Evolutionary conservation across 306 rosid species (phyloP), one percentile per base, ranked within the genome.

Genomic region (Quercus bicolor): DNA sequence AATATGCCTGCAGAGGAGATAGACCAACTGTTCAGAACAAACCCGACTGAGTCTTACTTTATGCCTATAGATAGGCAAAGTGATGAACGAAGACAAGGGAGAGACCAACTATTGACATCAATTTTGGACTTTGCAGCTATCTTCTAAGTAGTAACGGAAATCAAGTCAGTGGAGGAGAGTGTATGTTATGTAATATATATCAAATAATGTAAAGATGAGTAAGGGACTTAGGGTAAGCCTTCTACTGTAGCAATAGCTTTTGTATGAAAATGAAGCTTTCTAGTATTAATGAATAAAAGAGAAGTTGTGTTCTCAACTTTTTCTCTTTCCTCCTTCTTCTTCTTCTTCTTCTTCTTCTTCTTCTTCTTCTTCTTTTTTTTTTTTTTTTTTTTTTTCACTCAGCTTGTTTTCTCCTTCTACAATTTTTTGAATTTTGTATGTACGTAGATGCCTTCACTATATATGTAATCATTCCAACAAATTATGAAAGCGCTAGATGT

Each of bases 11-110:
- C 6, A 40, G 72, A 57, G 14, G 65, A 68, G 69, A 56, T 65
- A 40, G 59, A 72, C 56, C 75, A 56, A 24, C 76, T 84, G 34
- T 76, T 84, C 51, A 51, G 33, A 68, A 64, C 0, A 37, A 37
- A 24, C 18, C 78, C 57, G 40, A 80, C 37, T 59, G 29, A 70
- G 19, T 79, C 84, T 29, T 64, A 76, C 29, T 84, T 84, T 18
- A 84, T 76, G 75, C 87, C 80, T 4, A 23, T 3, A 11, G 60
- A 53, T 23, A 71, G 60, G 29, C 26, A 19, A 28, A 11, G 51
- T 8, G 13, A 11, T 8, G 12, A 45, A 45, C 53, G 51, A n/a
- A 52, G 79, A 1, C 11, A 57, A 19, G 64, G 64, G 13, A 19
- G 64, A 20, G 15, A 72, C 37, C 75, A 43, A 23, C 72, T 48